Evolutionary conservation across 129 eudicot genomes (phyloP).

Genomic region (Tanacetum coccineum): DNA sequence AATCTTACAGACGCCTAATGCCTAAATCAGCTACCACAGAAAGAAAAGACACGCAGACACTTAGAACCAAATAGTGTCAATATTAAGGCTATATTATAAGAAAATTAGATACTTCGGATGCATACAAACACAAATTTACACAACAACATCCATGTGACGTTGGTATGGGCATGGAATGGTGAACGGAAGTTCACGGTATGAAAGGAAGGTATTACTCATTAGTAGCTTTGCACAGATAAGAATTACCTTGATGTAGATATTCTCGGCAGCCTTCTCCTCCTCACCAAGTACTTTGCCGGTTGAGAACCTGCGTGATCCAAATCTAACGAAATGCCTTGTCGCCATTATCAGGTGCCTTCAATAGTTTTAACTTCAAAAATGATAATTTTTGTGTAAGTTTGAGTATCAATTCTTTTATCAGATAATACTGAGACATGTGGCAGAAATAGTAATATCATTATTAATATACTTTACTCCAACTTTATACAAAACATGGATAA

Average conservation of each 20-base stretch:
- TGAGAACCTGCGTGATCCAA: slow-evolving; percentile 64
- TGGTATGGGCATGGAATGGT: not conserved
- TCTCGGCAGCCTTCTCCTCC: slow-evolving; percentile 99
- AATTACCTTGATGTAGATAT: slow-evolving; percentile 77
- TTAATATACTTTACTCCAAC: too few relatives aligned
- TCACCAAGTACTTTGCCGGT: slow-evolving; percentile 74
- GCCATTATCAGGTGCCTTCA: slow-evolving; percentile 46
- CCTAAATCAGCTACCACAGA: too few relatives aligned
- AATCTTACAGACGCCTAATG: not conserved
- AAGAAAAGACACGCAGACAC: not conserved
- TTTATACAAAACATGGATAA: too few relatives aligned
- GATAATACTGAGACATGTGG: not conserved
- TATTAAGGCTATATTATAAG: not conserved
- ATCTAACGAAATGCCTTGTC: slow-evolving; percentile 55
- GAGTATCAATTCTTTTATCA: slow-evolving; percentile 8
- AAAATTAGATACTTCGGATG: not conserved
- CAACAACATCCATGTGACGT: not conserved
- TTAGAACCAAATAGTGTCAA: not conserved
- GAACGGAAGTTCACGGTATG: slow-evolving; percentile 10
- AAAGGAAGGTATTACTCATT: not conserved
- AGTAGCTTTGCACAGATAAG: not conserved
- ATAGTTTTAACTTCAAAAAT: slow-evolving; percentile 32
- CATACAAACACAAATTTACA: not conserved
- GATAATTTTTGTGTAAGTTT: slow-evolving; percentile 3
- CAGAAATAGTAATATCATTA: not conserved